A percentile compares a stretch with the other conserved stretches of the same genome.
phyloP scores from a whole-genome alignment of 1,284 basidiomycete genomes.

The Boletus mariae region DNA sequence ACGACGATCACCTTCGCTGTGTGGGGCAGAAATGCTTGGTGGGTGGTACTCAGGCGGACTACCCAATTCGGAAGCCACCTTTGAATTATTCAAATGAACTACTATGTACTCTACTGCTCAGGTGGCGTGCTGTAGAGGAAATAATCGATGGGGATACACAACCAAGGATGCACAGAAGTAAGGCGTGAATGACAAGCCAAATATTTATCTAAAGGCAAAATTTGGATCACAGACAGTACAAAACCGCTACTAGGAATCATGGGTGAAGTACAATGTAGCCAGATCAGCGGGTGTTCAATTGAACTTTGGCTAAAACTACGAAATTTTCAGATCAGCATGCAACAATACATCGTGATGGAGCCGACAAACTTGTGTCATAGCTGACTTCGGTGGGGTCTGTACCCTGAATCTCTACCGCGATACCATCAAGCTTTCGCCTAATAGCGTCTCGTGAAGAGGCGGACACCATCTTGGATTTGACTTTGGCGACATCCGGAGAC shows the following conservation, averaged over 20 bases:
- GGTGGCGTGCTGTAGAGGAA: no score
- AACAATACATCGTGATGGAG: not conserved
- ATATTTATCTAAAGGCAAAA: not conserved
- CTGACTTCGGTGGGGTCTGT: slow-evolving; percentile 81
- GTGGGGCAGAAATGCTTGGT: slow-evolving; percentile 18
- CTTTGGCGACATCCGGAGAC: slow-evolving; percentile 84
- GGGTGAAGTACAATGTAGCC: slow-evolving; percentile 9
- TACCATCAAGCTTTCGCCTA: slow-evolving; percentile 67
- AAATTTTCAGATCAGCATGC: slow-evolving; percentile 6
- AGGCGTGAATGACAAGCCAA: not conserved
- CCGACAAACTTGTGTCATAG: slow-evolving; percentile 67
- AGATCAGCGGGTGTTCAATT: slow-evolving; percentile 15
- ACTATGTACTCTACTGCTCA: not conserved
- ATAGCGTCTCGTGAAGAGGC: slow-evolving; percentile 91
- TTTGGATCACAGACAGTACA: slow-evolving; percentile 11
- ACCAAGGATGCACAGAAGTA: no score
- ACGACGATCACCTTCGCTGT: slow-evolving; percentile 27
- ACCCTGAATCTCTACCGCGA: slow-evolving; percentile 82
- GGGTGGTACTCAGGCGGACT: slow-evolving; percentile 14
- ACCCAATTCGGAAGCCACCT: slow-evolving; percentile 27
- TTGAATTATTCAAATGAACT: slow-evolving; percentile 6
- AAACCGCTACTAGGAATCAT: not conserved
- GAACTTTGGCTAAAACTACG: slow-evolving; percentile 20
- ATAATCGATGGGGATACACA: no score
- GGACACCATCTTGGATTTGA: slow-evolving; percentile 94